phyloP scores from a whole-genome alignment of 1,284 basidiomycete genomes.

The Coniferiporia weirii region DNA sequence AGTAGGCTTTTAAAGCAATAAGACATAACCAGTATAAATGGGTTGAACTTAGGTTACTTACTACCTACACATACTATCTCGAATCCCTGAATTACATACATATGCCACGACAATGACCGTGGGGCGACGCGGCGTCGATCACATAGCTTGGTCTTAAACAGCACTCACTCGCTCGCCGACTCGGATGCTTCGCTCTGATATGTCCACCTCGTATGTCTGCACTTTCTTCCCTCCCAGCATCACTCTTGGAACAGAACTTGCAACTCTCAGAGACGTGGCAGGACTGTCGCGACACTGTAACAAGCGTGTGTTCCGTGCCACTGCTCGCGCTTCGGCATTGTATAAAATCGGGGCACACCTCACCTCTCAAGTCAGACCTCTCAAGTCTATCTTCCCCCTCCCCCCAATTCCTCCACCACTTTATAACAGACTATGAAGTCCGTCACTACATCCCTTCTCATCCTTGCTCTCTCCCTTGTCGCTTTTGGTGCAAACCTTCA shows the following conservation, averaged over 20 bases:
- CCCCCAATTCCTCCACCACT: background rate
- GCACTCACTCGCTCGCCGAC: background rate
- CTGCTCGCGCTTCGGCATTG: background rate
- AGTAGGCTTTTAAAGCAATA: too few species aligned
- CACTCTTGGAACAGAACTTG: background rate
- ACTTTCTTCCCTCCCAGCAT: background rate
- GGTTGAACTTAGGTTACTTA: too few species aligned
- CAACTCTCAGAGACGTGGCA: background rate
- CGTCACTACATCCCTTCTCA: slow-evolving; percentile 5
- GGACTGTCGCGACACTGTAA: background rate
- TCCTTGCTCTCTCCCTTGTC: slow-evolving; percentile 10
- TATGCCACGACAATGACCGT: too few species aligned
- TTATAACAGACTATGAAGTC: slow-evolving; percentile 12
- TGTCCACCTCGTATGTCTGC: background rate
- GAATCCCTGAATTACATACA: too few species aligned
- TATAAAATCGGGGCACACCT: background rate
- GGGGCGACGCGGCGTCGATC: background rate
- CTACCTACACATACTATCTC: too few species aligned
- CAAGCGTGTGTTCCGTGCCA: background rate
- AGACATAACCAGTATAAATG: too few species aligned
- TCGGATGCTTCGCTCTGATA: too few species aligned
- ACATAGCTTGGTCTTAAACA: background rate
- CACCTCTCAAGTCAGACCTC: background rate
- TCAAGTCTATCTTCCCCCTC: background rate
- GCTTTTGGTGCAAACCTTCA: slow-evolving; percentile 11